A percentile compares a stretch with the other conserved stretches of the same genome.
Conservation (phyloP, 805 yeast species). For the Starmerella geochares region DNA sequence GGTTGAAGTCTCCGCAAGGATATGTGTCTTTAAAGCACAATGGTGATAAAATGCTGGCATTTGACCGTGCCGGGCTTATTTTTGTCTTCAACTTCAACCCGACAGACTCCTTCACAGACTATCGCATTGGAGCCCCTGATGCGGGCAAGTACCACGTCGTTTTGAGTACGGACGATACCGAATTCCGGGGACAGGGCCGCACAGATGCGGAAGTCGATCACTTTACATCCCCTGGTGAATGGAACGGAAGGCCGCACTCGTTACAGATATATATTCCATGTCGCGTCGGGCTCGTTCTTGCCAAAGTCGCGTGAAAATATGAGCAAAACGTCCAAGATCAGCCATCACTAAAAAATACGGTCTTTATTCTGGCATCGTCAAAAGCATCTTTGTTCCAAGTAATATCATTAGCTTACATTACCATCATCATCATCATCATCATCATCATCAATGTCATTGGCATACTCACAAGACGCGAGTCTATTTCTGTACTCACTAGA, state of each 20-base stretch:
- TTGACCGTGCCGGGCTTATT: conserved; percentile 74
- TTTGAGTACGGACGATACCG: conserved; percentile 58
- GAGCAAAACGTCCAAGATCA: not conserved
- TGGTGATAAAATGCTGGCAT: conserved; percentile 76
- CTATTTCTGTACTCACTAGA: not conserved
- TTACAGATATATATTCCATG: conserved; percentile 73
- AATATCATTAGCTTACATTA: no score
- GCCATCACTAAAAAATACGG: not conserved
- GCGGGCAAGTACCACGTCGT: conserved; percentile 69
- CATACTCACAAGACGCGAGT: not conserved
- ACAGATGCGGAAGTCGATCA: conserved; percentile 47
- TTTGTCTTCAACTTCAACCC: conserved; percentile 90
- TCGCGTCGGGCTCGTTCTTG: conserved; percentile 58
- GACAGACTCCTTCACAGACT: conserved; percentile 68
- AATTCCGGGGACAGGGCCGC: conserved; percentile 75
- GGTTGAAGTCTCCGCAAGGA: conserved; percentile 66
- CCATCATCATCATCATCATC: no score
- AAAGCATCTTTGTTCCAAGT: no score
- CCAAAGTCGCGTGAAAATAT: conserved; percentile 1
- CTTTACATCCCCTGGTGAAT: conserved; percentile 60
- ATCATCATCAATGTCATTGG: not conserved
- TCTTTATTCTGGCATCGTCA: no score
- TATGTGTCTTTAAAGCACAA: conserved; percentile 84
- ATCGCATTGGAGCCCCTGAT: conserved; percentile 77
- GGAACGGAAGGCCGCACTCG: conserved; percentile 74